Evolutionary conservation across 2,329 filamentous ascomycete genomes (phyloP).

Genomic region (Chlorencoelia australis): DNA sequence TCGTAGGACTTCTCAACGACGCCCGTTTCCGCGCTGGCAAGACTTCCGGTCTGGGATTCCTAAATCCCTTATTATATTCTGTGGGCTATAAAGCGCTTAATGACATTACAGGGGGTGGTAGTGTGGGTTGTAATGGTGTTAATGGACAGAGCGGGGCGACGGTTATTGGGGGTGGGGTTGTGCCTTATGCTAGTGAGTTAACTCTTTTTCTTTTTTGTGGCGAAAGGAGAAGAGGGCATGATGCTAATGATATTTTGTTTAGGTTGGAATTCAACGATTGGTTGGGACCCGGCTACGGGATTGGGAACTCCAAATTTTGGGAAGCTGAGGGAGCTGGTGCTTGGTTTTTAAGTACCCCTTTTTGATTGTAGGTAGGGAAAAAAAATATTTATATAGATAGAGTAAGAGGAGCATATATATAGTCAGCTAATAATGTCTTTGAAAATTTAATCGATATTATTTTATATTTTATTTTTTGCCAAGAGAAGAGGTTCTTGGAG

Average conservation of each 20-base stretch:
- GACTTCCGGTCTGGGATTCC: conserved; percentile 28
- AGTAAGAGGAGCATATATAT: too few species aligned
- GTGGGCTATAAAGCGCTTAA: conserved; percentile 26
- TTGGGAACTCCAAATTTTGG: conserved; percentile 26
- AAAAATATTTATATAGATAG: too few species aligned
- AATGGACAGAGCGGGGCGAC: conserved; percentile 7
- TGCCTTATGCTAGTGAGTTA: conserved; percentile 16
- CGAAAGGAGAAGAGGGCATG: too few species aligned
- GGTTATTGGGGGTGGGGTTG: conserved; percentile 8
- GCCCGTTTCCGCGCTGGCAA: conserved; percentile 42
- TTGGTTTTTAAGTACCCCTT: conserved; percentile 4
- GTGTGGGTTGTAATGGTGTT: conserved; percentile 27
- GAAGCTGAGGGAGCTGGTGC: conserved; percentile 12
- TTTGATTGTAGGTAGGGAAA: too few species aligned
- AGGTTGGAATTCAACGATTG: conserved; percentile 21
- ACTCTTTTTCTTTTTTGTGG: too few species aligned
- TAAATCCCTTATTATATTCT: conserved; percentile 32
- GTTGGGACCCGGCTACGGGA: conserved; percentile 31
- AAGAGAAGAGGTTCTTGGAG: too few species aligned
- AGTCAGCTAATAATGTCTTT: too few species aligned
- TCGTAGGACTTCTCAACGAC: conserved; percentile 53
- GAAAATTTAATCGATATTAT: too few species aligned
- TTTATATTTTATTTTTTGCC: too few species aligned
- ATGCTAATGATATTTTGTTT: too few species aligned
- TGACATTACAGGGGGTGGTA: conserved; percentile 30